These are phyloP conservation scores for Termitomyces sp. DNA, from an alignment of 768 basidiomycete genomes.

Conservation along the genomic window DNA sequence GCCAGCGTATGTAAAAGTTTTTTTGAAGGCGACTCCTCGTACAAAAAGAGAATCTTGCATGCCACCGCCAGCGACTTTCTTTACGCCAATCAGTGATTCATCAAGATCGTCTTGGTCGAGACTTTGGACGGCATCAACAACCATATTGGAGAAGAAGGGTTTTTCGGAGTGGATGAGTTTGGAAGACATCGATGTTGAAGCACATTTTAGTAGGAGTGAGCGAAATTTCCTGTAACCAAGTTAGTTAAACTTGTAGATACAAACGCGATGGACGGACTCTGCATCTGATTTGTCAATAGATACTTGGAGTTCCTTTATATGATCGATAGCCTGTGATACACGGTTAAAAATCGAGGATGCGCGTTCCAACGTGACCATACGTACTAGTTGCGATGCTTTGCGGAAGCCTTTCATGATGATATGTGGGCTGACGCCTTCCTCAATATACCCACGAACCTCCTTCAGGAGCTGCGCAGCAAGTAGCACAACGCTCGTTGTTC, in stretches of 20 bases:
- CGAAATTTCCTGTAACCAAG: conserved; percentile 70
- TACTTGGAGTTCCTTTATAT: conserved; percentile 87
- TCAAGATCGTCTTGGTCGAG: conserved; percentile 93
- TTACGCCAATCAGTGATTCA: conserved; percentile 93
- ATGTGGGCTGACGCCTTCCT: conserved; percentile 96
- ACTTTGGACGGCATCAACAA: conserved; percentile 92
- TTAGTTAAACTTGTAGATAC: conserved; percentile 14
- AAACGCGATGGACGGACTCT: conserved; percentile 52
- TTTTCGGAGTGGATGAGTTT: conserved; percentile 99
- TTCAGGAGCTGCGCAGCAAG: conserved; percentile 93
- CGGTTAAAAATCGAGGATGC: neutral
- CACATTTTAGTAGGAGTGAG: conserved; percentile 92
- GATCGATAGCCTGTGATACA: conserved; percentile 67
- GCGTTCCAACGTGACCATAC: conserved; percentile 22
- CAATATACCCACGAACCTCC: conserved; percentile 86
- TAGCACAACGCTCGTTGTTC: conserved; percentile 94
- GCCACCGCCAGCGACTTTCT: conserved; percentile 96
- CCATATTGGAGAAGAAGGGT: conserved; percentile 98
- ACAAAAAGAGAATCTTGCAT: conserved; percentile 95
- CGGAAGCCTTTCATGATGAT: conserved; percentile 97
- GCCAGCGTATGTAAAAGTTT: conserved; percentile 98
- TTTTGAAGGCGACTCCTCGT: conserved; percentile 95
- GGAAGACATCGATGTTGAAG: conserved; percentile 99
- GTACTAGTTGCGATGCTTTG: conserved; percentile 80
- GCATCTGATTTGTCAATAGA: conserved; percentile 87